Conservation (phyloP, 176 grass and related monocot genomes). For the Oryza australiensis region DNA sequence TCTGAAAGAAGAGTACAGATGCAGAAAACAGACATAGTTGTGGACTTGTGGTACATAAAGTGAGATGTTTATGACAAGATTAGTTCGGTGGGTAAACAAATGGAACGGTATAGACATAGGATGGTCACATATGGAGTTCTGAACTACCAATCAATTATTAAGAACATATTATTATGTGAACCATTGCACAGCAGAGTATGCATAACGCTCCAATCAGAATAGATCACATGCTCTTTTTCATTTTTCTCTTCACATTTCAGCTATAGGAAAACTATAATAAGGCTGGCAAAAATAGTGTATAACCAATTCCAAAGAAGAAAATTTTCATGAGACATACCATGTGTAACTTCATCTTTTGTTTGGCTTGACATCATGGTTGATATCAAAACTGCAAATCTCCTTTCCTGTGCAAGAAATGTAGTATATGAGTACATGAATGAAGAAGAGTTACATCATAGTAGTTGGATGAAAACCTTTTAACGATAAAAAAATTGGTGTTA, state of each 20-base stretch:
- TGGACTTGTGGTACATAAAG: background rate
- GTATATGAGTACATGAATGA: background rate
- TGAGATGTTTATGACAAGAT: slow-evolving; percentile 11
- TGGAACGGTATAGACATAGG: background rate
- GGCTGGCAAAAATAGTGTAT: slow-evolving; percentile 11
- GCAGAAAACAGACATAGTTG: slow-evolving; percentile 4
- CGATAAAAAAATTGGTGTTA: background rate
- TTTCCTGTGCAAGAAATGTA: slow-evolving; percentile 61
- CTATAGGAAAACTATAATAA: slow-evolving; percentile 14
- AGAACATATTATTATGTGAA: background rate
- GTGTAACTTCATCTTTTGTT: slow-evolving; percentile 97
- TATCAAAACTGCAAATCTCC: slow-evolving; percentile 84
- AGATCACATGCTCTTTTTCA: background rate
- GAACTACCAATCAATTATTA: background rate
- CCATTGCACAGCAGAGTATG: background rate
- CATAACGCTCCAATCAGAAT: background rate
- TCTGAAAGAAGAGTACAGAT: slow-evolving; percentile 23
- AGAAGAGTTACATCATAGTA: background rate
- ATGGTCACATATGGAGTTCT: background rate
- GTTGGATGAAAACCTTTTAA: slow-evolving; percentile 19
- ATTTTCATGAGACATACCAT: slow-evolving; percentile 53
- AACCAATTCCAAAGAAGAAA: slow-evolving; percentile 28
- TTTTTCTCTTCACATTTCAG: background rate
- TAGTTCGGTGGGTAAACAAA: background rate
- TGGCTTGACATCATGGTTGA: slow-evolving; percentile 90